Evolutionary conservation across 305 asterid genomes (phyloP).

Genomic region (Solanum hybrid): DNA sequence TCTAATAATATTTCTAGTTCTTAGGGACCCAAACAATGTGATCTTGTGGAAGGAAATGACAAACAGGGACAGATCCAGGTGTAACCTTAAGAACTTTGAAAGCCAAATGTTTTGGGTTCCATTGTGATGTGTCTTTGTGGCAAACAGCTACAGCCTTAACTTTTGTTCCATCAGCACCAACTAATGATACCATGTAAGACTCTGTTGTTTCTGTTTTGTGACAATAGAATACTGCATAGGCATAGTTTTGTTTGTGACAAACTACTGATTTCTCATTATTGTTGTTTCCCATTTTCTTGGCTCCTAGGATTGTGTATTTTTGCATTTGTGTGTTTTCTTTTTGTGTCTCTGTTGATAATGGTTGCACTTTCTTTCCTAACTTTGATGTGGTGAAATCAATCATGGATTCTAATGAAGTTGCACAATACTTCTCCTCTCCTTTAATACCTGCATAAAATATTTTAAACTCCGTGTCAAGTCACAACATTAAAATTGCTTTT

Average conservation of each 20-base stretch:
- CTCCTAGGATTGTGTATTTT: slow-evolving; percentile 33
- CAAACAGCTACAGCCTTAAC: slow-evolving; percentile 73
- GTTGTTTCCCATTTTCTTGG: slow-evolving; percentile 21
- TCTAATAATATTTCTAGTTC: not conserved
- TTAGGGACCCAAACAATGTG: slow-evolving; percentile 78
- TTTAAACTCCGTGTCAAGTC: not conserved
- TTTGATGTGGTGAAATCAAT: slow-evolving; percentile 63
- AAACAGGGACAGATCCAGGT: slow-evolving; percentile 73
- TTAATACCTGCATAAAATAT: not conserved
- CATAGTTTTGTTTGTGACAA: slow-evolving; percentile 63
- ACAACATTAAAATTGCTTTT: no score
- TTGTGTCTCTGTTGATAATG: slow-evolving; percentile 46
- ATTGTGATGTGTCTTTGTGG: slow-evolving; percentile 67
- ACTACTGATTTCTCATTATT: slow-evolving; percentile 30
- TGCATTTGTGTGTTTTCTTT: slow-evolving; percentile 11
- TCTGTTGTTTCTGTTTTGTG: slow-evolving; percentile 46
- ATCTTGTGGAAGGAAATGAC: slow-evolving; percentile 88
- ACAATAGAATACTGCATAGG: slow-evolving; percentile 77
- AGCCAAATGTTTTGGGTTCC: slow-evolving; percentile 93
- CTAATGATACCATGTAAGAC: slow-evolving; percentile 46
- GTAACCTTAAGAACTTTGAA: slow-evolving; percentile 75
- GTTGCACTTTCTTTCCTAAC: slow-evolving; percentile 40
- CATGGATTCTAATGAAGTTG: slow-evolving; percentile 78
- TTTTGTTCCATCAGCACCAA: slow-evolving; percentile 41
- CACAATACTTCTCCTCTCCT: slow-evolving; percentile 62